A percentile compares a stretch with the other conserved stretches of the same genome.
Conservation (phyloP, 805 yeast species). For the Zygosaccharomyces bailii region DNA sequence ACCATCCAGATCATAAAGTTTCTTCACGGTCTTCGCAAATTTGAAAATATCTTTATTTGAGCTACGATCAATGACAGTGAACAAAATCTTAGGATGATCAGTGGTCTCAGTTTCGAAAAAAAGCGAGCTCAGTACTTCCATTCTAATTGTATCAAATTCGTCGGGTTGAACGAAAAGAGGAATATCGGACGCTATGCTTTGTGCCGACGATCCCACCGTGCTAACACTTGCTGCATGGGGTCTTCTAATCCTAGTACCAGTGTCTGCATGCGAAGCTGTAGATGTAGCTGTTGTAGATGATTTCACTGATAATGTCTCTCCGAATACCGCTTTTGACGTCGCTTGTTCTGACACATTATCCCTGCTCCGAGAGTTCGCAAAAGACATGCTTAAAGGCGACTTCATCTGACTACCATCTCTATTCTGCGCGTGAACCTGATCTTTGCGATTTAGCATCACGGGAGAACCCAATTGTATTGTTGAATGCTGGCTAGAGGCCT, state of each 20-base stretch:
- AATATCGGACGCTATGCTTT: conserved; percentile 35
- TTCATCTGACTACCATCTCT: conserved; percentile 4
- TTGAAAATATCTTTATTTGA: conserved; percentile 69
- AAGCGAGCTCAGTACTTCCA: conserved; percentile 50
- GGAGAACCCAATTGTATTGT: conserved; percentile 25
- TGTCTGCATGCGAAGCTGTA: conserved; percentile 5
- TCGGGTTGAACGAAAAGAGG: conserved; percentile 56
- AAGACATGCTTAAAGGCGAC: conserved; percentile 6
- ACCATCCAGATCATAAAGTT: conserved; percentile 58
- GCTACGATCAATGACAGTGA: conserved; percentile 61
- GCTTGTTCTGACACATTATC: background rate
- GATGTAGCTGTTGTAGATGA: conserved; percentile 11
- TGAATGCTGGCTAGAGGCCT: conserved; percentile 8
- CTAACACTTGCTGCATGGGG: conserved; percentile 14
- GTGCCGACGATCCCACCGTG: conserved; percentile 14
- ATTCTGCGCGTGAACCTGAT: conserved; percentile 2
- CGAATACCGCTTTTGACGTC: background rate
- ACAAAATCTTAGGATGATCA: conserved; percentile 58
- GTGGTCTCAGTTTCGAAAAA: conserved; percentile 39
- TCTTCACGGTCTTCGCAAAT: conserved; percentile 59
- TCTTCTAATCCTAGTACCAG: conserved; percentile 8
- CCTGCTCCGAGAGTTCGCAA: conserved; percentile 3
- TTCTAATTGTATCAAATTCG: conserved; percentile 49
- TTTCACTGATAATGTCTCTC: conserved; percentile 11
- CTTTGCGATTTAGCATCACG: conserved; percentile 19